Conservation (phyloP, 768 basidiomycete genomes). For the Coprinopsis strossmayeri region DNA sequence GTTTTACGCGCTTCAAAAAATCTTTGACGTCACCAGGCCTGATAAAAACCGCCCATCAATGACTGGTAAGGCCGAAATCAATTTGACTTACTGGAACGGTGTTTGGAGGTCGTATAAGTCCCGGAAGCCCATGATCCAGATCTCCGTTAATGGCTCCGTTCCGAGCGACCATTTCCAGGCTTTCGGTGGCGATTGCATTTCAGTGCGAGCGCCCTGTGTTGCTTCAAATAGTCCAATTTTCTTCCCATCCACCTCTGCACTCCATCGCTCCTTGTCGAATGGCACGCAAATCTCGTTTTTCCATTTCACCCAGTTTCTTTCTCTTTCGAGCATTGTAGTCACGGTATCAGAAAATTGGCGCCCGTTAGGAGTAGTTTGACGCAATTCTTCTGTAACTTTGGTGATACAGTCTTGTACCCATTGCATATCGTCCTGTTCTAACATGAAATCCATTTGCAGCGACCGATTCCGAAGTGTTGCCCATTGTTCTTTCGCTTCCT, state of each 20-base stretch:
- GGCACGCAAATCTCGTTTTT: conserved; percentile 77
- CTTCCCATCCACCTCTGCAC: conserved; percentile 37
- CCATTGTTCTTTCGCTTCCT: conserved; percentile 56
- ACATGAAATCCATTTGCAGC: conserved; percentile 77
- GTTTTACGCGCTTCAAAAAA: conserved; percentile 65
- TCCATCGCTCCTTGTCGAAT: conserved; percentile 72
- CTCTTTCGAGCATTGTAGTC: conserved; percentile 64
- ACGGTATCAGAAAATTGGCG: conserved; percentile 73
- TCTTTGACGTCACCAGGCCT: conserved; percentile 72
- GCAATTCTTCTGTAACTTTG: conserved; percentile 54
- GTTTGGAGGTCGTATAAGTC: conserved; percentile 55
- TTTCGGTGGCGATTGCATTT: conserved; percentile 49
- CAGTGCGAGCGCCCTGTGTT: conserved; percentile 43
- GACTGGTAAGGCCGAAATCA: neutral
- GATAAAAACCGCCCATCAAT: conserved; percentile 4
- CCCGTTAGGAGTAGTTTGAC: conserved; percentile 74
- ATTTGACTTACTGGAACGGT: conserved; percentile 52
- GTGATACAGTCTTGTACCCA: conserved; percentile 71
- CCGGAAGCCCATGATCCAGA: conserved; percentile 79
- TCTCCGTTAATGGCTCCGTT: conserved; percentile 66
- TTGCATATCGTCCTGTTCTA: conserved; percentile 57
- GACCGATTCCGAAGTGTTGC: conserved; percentile 64
- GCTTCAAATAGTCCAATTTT: conserved; percentile 57
- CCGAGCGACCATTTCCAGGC: conserved; percentile 65
- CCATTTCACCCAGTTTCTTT: conserved; percentile 89